phyloP scores from a whole-genome alignment of 345 rosid genomes.

The Garcia nutans region DNA sequence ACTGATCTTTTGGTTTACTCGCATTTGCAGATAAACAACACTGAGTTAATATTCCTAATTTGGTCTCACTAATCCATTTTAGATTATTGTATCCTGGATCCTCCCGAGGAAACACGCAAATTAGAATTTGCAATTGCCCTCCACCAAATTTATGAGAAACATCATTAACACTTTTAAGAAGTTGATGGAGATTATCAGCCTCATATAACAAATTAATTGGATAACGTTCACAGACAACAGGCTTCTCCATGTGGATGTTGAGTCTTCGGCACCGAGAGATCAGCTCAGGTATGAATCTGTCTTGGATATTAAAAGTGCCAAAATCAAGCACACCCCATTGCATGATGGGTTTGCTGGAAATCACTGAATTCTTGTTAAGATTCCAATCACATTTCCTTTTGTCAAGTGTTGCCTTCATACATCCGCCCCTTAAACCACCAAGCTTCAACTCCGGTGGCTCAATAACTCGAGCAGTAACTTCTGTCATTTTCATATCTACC shows the following conservation, averaged over 20 bases:
- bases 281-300: slow-evolving; percentile 41
- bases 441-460: slow-evolving; percentile 67
- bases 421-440: slow-evolving; percentile 34
- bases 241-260: slow-evolving; percentile 55
- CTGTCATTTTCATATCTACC: slow-evolving; percentile 58
- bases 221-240: slow-evolving; percentile 24
- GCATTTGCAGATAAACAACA: slow-evolving; percentile 59
- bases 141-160: slow-evolving; percentile 19
- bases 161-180: slow-evolving; percentile 39
- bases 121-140: slow-evolving; percentile 49
- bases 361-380: slow-evolving; percentile 49
- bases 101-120: slow-evolving; percentile 63
- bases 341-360: slow-evolving; percentile 50
- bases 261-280: slow-evolving; percentile 42
- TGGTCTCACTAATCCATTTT: slow-evolving; percentile 79
- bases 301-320: slow-evolving; percentile 18
- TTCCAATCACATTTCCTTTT: slow-evolving; percentile 69
- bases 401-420: slow-evolving; percentile 43
- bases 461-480: slow-evolving; percentile 65
- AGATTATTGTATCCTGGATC: slow-evolving; percentile 64
- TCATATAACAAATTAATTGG: slow-evolving; percentile 40
- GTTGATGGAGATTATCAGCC: slow-evolving; percentile 31
- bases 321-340: slow-evolving; percentile 80
- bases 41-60: slow-evolving; percentile 73
- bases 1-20: slow-evolving; percentile 47